Evolutionary conservation across 78 protist species (phyloP).

Genomic region (Andalucia godoyi): DNA sequence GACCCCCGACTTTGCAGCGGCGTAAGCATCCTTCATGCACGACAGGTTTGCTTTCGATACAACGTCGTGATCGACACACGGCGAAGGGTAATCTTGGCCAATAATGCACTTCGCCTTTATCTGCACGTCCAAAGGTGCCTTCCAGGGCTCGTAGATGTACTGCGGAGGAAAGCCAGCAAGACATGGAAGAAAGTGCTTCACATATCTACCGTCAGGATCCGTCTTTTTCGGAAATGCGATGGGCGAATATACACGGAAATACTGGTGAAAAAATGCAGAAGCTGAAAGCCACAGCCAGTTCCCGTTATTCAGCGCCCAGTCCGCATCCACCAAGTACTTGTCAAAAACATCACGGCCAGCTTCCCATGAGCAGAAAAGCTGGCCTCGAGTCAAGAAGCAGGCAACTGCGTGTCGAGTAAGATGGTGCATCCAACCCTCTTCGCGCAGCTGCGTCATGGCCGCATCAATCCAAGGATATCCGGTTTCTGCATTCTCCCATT

Average conservation of each 20-base stretch:
- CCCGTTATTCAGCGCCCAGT: constrained; percentile 20
- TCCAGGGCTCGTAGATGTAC: constrained; percentile 47
- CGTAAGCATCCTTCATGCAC: background rate
- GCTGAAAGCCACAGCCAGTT: constrained; percentile 45
- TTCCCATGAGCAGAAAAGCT: constrained; percentile 27
- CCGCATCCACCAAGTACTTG: constrained; percentile 22
- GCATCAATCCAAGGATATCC: constrained; percentile 50
- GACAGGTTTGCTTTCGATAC: background rate
- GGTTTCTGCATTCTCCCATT: background rate
- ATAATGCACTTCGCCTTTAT: constrained; percentile 1
- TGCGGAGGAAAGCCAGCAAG: background rate
- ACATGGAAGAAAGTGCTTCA: background rate
- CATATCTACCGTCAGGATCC: background rate
- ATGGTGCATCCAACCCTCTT: constrained; percentile 34
- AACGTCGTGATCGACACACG: constrained; percentile 1
- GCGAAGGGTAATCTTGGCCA: constrained; percentile 9
- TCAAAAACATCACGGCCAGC: constrained; percentile 25
- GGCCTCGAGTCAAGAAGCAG: constrained; percentile 42
- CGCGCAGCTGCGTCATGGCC: constrained; percentile 17
- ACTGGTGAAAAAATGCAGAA: constrained; percentile 24
- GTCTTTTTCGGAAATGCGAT: constrained; percentile 23
- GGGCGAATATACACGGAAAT: constrained; percentile 35
- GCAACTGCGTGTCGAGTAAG: constrained; percentile 45
- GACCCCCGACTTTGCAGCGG: background rate
- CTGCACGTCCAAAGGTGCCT: constrained; percentile 27